A percentile compares a stretch with the other conserved stretches of the same genome.
These are phyloP conservation scores for Gyromitra esculenta DNA, from an alignment of 2,329 filamentous ascomycete species.

Conservation along the genomic window DNA sequence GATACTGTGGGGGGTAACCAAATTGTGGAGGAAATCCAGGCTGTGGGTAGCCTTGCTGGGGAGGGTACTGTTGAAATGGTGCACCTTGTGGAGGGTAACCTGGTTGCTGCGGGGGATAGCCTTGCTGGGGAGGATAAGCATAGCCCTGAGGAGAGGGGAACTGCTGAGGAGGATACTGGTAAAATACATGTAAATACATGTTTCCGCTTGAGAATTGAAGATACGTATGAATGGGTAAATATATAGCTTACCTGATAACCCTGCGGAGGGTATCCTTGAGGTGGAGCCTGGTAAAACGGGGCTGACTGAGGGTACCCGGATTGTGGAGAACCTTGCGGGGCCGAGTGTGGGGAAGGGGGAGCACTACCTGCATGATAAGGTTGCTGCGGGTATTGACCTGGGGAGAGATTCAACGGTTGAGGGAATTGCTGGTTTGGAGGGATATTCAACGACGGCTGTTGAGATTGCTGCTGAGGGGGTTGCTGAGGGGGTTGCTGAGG, in stretches of 20 bases:
- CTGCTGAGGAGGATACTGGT: slow-evolving; percentile 41
- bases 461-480: neutral
- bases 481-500: slow-evolving; percentile 20
- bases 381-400: slow-evolving; percentile 27
- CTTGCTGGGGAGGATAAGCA: slow-evolving; percentile 18
- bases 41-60: slow-evolving; percentile 18
- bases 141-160: slow-evolving; percentile 8
- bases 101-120: slow-evolving; percentile 32
- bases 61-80: slow-evolving; percentile 25
- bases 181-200: slow-evolving; percentile 5
- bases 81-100: slow-evolving; percentile 36
- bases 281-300: slow-evolving; percentile 13
- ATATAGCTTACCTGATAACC: slow-evolving; percentile 45
- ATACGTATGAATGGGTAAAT: neutral
- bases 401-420: neutral
- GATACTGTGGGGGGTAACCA: slow-evolving; percentile 27
- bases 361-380: slow-evolving; percentile 19
- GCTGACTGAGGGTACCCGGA: slow-evolving; percentile 21
- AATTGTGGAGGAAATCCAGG: slow-evolving; percentile 25
- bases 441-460: slow-evolving; percentile 13
- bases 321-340: slow-evolving; percentile 25
- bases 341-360: slow-evolving; percentile 2
- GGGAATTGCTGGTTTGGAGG: slow-evolving; percentile 15
- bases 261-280: slow-evolving; percentile 57
- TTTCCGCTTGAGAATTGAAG: neutral